Evolutionary conservation across 1,284 basidiomycete species (phyloP), one percentile per base, ranked within the genome.

Genomic region (Austroboletus olivaceoglutinosus): DNA sequence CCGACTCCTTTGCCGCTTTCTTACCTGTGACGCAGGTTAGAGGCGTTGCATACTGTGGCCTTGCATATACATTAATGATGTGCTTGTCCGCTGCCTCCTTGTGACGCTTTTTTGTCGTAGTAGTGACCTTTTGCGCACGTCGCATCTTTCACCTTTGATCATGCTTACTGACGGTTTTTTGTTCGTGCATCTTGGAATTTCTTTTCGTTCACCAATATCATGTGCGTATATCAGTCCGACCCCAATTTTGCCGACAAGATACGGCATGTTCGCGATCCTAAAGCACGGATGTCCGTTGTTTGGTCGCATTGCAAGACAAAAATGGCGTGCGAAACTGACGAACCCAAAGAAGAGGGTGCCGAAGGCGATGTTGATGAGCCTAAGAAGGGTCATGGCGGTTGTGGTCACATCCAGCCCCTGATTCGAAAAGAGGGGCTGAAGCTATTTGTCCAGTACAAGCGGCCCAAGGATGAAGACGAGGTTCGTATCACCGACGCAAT

Each of bases 391-490:
- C 97, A 99, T 58, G 95, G 94, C 34, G 97, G 97, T 31, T 99
- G 97, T 72, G 97, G 97, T 44, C 92, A 94, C 61, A 70, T 82
- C 12, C 97, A 99, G 71, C 97, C 97, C 4, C 77, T 83, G 50
- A 85, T 98, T 62, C 78, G 97, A 57, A 98, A 96, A 71, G 96
- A 99, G 69, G 97, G 93, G 8, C 72, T 99, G 55, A 98, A 98
- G 74, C 77, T 99, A 31, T 96, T 94, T 65, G 83, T 93, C n/a
- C 91, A 96, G 59, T 97, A 96, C 78, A 97, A 96, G 73, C 89
- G 91, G 62, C 76, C 85, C 19, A 94, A 93, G 70, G 90, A 93
- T 55, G 94, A 98, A 58, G 94, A 95, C 53, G 95, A 95, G 76
- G 90, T 91, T 65, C 53, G 85, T 78, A 39, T 29, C n/a, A 27